Evolutionary conservation across 2,329 filamentous ascomycete genomes (phyloP).

Genomic region (Fusarium sp.): DNA sequence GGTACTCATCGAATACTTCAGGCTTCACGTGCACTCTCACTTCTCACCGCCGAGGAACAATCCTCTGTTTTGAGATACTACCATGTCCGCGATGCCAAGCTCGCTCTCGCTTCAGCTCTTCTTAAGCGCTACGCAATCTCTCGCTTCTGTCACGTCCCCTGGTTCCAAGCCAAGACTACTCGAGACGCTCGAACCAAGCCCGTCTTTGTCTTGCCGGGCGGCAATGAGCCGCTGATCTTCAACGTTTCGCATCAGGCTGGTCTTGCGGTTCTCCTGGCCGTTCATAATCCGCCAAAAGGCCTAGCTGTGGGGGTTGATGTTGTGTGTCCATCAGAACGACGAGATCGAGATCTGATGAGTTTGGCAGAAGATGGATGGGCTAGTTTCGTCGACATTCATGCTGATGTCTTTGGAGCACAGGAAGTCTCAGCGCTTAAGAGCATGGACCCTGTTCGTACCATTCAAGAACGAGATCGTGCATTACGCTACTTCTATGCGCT

Average conservation of each 20-base stretch:
- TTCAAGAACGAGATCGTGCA: conserved; percentile 61
- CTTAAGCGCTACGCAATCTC: conserved; percentile 79
- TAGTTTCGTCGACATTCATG: conserved; percentile 77
- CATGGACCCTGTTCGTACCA: conserved; percentile 47
- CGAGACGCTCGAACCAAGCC: conserved; percentile 69
- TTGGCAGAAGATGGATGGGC: conserved; percentile 71
- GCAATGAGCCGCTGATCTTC: conserved; percentile 68
- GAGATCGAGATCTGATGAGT: conserved; percentile 69
- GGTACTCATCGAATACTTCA: conserved; percentile 45
- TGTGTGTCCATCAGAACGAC: conserved; percentile 79
- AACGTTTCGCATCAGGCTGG: conserved; percentile 85
- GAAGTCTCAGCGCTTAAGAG: conserved; percentile 74
- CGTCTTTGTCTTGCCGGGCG: conserved; percentile 63
- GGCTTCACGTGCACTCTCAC: conserved; percentile 66
- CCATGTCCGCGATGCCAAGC: conserved; percentile 78
- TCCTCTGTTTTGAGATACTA: conserved; percentile 70
- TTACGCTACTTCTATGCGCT: conserved; percentile 80
- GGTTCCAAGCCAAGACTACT: conserved; percentile 68
- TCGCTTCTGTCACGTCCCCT: conserved; percentile 68
- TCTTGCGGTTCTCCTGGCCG: conserved; percentile 75
- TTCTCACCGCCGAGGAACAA: conserved; percentile 68
- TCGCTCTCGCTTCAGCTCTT: conserved; percentile 78
- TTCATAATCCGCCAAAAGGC: conserved; percentile 50
- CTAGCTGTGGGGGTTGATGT: conserved; percentile 77
- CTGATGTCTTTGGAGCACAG: conserved; percentile 73